Base-by-base conservation (phyloP, 2,329 filamentous ascomycete genomes). In the Hypoxylon sp. region DNA sequence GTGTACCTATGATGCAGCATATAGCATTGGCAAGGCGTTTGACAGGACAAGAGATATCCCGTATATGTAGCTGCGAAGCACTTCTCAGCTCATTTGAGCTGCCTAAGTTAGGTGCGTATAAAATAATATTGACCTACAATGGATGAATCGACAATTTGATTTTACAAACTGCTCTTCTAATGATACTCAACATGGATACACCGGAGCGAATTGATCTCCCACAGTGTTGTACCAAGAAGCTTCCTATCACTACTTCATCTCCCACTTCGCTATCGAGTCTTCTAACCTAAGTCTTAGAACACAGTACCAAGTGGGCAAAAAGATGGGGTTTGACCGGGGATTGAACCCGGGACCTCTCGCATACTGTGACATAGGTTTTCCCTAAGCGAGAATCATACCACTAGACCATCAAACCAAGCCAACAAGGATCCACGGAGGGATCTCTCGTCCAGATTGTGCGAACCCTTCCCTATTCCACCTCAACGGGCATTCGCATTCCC, bases 381-480 rank as follows among this genome's bases (percentile, higher is more conserved):
- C 86, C 87, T 89, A 88, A 88, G 87, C 86, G 85, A 87, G 86
- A 88, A 89, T 88, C 85, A 88, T 89, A 88, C 86, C 86, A 84
- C 86, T 87, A 87, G 85, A 87, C 85, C 84, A 87, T 78, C 80
- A 80, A 80, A 80, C 79, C 80, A 6, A 3, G 24, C 24, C 24
- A 26, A 6, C 6, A 6, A 3, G 24, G 24, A 26, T 26, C n/a
- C n/a, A n/a, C n/a, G n/a, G n/a, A n/a, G n/a, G n/a, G 24, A 26
- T 26, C 3, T 26, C 24, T 26, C 24, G 6, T 26, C 24, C 24
- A 26, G 6, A 6, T 26, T 26, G 24, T 26, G 24, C 24, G 24
- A 26, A 4, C 36, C 36, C 6, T n/a, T 5, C 5, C 3, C 20
- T 4, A n/a, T 46, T 46, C 24, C 14, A 46, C 14, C 44, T 16